Evolutionary conservation across 352 stramenopile genomes (phyloP), one percentile per base, ranked within the genome.

Genomic region (Stephanocyclus meneghinianus): DNA sequence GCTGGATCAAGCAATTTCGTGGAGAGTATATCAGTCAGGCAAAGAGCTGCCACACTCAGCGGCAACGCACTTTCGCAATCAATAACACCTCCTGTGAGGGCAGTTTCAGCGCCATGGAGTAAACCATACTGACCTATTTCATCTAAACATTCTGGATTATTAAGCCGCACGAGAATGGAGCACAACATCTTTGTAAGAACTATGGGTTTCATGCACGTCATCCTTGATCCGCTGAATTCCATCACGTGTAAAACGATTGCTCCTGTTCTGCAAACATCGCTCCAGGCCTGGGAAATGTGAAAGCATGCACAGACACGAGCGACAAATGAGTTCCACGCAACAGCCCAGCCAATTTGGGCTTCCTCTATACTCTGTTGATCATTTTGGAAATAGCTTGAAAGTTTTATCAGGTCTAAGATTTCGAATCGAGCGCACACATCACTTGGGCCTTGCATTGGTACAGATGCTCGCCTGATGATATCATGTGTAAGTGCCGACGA

Each of bases 371-470:
- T 62, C 44, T 50, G 56, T 48, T 65, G 29, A 44, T 29, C 42
- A 32, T 15, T 67, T 71, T 56, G 40, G 47, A 64, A 78, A 78
- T 79, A 66, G 61, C 30, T 44, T 11, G 75, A 56, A 26, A 83
- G 35, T 1, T 32, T 42, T 40, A 81, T 68, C 8, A 74, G 67
- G 50, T 88, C 74, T 26, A 92, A 70, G 16, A 89, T 66, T 65
- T 87, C 65, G 57, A 88, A 92, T 11, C 81, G 79, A 64, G 57
- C 32, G 29, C 83, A 81, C 68, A 89, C 77, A 64, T 89, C 80
- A 16, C 26, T 51, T 35, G 80, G 60, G n/a, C 84, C 85, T 37
- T 50, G 26, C 47, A 88, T 67, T 45, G 48, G 40, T 44, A 55
- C 68, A 7, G 76, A 81, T 29, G 70, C 65, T 45, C 48, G 18